Base-by-base conservation (phyloP, 148 eudicot species). In the Diospyros kaki region DNA sequence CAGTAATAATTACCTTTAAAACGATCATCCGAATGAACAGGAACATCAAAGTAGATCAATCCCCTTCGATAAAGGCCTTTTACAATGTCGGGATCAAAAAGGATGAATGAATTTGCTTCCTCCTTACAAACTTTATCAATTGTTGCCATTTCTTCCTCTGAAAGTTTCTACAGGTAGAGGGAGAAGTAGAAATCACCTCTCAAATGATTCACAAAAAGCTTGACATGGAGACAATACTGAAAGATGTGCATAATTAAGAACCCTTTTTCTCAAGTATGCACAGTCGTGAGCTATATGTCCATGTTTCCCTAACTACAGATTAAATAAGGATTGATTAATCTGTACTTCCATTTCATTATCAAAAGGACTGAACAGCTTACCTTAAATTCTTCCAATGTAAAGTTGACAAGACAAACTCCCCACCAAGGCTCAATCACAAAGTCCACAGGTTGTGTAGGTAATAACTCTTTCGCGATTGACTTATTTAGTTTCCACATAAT, bases 401-500 rank as follows among this genome's bases (percentile, higher is more conserved):
- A 95, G 81, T 95, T 95, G 78, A 95, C 98, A 43, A 95, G 90
- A 83, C 94, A 92, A 78, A 95, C 97, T 81, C 92, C 97, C 98
- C 98, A 95, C 98, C 98, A 95, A 69, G 97, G 97, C 77, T 95
- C 98, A 66, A 92, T 88, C 41, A 78, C 81, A 79, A 95, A 87
- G 75, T 92, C 92, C 80, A 88, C 98, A 44, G 98, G 96, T 68
- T 90, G 91, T 70, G 86, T 81, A 12, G 98, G 98, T 85, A 95
- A 80, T 78, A 88, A 87, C 83, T 95, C 98, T 84, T 90, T 95
- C 42, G 94, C 98, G 71, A 95, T 95, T 75, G 98, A 90, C 88
- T 95, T 95, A 84, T 92, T 95, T 66, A 95, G 87, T 86, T 95
- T 95, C 98, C 98, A 95, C 96, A 92, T 92, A 73, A 95, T 85